Conservation (phyloP, 108 stramenopile genomes). For the Heterococcus sp. region DNA sequence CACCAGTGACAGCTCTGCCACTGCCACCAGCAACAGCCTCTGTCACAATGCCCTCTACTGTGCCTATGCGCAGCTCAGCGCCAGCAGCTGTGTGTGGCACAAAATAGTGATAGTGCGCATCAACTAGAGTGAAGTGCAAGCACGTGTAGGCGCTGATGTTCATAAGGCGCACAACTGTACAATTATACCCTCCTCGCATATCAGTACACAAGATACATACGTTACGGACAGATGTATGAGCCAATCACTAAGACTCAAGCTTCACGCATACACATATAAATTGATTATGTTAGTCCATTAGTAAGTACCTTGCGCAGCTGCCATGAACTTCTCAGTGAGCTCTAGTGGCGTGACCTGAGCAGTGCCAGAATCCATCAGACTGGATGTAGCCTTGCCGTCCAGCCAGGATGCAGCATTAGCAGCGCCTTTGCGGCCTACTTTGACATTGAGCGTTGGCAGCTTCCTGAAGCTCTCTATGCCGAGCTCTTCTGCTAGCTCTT, state of each 20-base stretch:
- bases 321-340: slow-evolving; percentile 47
- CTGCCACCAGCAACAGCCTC: not conserved
- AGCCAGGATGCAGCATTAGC: slow-evolving; percentile 20
- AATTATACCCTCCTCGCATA: too few species aligned
- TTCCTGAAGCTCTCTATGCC: slow-evolving; percentile 47
- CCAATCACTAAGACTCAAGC: too few species aligned
- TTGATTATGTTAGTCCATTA: too few species aligned
- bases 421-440: not conserved
- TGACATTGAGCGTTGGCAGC: slow-evolving; percentile 43
- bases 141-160: too few species aligned
- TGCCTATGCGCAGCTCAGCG: slow-evolving; percentile 43
- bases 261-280: too few species aligned
- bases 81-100: slow-evolving; percentile 18
- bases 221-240: too few species aligned
- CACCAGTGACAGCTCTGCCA: slow-evolving; percentile 29
- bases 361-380: slow-evolving; percentile 48
- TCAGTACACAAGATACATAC: too few species aligned
- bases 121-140: too few species aligned
- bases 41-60: slow-evolving; percentile 34
- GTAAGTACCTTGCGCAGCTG: slow-evolving; percentile 10
- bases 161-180: too few species aligned
- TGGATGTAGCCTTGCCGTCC: slow-evolving; percentile 40
- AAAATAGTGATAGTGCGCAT: too few species aligned
- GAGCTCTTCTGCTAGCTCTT: slow-evolving; percentile 45
- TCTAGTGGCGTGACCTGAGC: slow-evolving; percentile 53